A percentile compares a stretch with the other conserved stretches of the same genome.
These are phyloP conservation scores for Babesia bovis DNA, from an alignment of 169 alveolate species.

Conservation along the genomic window DNA sequence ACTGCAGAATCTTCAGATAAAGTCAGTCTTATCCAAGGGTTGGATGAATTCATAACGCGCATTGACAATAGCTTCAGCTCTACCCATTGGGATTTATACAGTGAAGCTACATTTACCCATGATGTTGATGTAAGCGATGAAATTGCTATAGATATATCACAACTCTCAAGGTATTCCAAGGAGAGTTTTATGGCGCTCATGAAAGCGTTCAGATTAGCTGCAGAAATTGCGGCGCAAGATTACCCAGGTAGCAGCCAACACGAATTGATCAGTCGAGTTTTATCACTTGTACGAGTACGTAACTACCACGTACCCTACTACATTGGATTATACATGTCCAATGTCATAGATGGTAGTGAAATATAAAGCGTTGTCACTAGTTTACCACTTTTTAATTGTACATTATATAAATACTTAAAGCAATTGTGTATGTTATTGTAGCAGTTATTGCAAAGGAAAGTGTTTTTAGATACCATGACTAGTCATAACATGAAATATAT, in stretches of 20 bases:
- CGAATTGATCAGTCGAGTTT: background rate
- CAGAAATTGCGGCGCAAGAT: background rate
- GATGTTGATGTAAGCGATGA: background rate
- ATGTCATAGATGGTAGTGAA: background rate
- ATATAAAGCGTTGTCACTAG: background rate
- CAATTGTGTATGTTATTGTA: too few species aligned
- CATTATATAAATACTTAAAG: too few species aligned
- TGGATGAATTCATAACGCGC: background rate
- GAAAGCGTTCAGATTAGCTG: background rate
- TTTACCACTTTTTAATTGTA: too few species aligned
- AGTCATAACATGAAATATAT: too few species aligned
- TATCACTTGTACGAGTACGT: slow-evolving; percentile 1
- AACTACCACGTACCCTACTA: slow-evolving; percentile 15
- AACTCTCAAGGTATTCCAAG: slow-evolving; percentile 2
- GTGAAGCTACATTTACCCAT: background rate
- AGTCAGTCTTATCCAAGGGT: background rate
- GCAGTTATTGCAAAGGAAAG: too few species aligned
- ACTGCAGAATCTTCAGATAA: background rate
- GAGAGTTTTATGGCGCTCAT: slow-evolving; percentile 6
- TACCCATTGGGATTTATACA: slow-evolving; percentile 18
- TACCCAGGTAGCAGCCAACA: background rate
- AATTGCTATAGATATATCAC: background rate
- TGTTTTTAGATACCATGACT: too few species aligned
- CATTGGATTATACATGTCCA: slow-evolving; percentile 13
- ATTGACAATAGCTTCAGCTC: background rate